A percentile compares a stretch with the other conserved stretches of the same genome.
These are phyloP conservation scores for Dillenia turbinata DNA, from an alignment of 164 flowering plant species.

Conservation along the genomic window DNA sequence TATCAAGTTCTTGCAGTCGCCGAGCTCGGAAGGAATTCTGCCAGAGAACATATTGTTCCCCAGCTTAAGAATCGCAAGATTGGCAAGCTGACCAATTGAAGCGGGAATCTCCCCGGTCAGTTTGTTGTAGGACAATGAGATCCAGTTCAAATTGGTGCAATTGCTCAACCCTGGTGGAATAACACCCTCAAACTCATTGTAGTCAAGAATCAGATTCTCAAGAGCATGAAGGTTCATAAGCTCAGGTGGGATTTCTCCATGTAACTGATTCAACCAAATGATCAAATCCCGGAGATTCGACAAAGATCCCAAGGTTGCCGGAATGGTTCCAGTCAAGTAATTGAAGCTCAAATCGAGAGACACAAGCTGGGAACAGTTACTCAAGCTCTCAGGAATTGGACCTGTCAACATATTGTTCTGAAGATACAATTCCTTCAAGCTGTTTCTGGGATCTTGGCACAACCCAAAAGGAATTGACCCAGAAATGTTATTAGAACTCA, in stretches of 20 bases:
- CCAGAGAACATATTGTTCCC: conserved; percentile 84
- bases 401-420: conserved; percentile 74
- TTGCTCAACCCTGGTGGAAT: conserved; percentile 78
- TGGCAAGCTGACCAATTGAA: conserved; percentile 54
- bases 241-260: conserved; percentile 78
- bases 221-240: conserved; percentile 40
- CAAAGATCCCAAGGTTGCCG: conserved; percentile 63
- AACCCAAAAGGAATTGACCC: conserved; percentile 60
- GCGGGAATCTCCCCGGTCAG: conserved; percentile 75
- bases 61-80: conserved; percentile 84
- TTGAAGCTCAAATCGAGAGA: conserved; percentile 92
- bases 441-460: conserved; percentile 40
- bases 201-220: conserved; percentile 86
- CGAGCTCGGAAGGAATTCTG: conserved; percentile 73
- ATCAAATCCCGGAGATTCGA: conserved; percentile 66
- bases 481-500: conserved; percentile 70
- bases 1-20: conserved; percentile 80
- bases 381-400: conserved; percentile 47
- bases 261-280: conserved; percentile 72
- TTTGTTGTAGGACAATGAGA: conserved; percentile 80
- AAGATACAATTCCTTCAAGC: conserved; percentile 56
- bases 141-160: conserved; percentile 83
- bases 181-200: conserved; percentile 62
- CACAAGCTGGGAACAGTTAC: conserved; percentile 73
- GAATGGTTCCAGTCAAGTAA: conserved; percentile 69